A percentile compares a stretch with the other conserved stretches of the same genome.
Evolutionary conservation across 495 filamentous ascomycete species (phyloP).

Genomic region (Apiosordaria backusii): DNA sequence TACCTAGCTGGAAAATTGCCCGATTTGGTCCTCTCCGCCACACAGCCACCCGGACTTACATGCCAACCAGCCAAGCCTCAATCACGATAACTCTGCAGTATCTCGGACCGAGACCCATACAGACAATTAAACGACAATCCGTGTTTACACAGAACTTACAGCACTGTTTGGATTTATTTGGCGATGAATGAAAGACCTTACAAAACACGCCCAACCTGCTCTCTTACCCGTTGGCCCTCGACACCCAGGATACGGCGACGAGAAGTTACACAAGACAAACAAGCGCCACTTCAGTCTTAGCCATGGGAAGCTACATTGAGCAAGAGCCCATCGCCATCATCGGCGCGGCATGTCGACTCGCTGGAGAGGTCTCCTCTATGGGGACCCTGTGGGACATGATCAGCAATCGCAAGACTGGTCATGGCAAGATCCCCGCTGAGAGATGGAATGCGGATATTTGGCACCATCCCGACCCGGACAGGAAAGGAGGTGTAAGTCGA

Average conservation of each 20-base stretch:
- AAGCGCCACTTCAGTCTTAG: background rate
- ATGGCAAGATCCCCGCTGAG: constrained; percentile 1
- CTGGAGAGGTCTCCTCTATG: background rate
- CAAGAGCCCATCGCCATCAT: constrained; percentile 6
- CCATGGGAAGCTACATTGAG: background rate
- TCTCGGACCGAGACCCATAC: background rate
- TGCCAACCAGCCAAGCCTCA: background rate
- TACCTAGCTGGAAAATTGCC: background rate
- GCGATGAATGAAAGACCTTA: background rate
- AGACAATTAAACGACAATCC: background rate
- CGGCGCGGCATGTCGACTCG: constrained; percentile 1
- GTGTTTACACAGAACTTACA: background rate
- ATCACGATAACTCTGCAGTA: background rate
- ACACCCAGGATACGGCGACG: too few species aligned
- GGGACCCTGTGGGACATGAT: constrained; percentile 3
- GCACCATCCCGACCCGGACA: constrained; percentile 5
- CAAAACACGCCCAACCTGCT: background rate
- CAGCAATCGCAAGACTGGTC: constrained; percentile 2
- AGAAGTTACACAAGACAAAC: background rate
- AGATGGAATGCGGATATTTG: background rate
- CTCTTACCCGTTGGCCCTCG: background rate
- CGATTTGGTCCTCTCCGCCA: constrained; percentile 5
- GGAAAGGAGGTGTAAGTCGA: constrained; percentile 2
- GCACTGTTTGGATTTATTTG: background rate
- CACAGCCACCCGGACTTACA: background rate